A percentile compares a stretch with the other conserved stretches of the same genome.
These are phyloP conservation scores for Cryphonectria japonica DNA, from an alignment of 2,329 filamentous ascomycete genomes.

Conservation along the genomic window DNA sequence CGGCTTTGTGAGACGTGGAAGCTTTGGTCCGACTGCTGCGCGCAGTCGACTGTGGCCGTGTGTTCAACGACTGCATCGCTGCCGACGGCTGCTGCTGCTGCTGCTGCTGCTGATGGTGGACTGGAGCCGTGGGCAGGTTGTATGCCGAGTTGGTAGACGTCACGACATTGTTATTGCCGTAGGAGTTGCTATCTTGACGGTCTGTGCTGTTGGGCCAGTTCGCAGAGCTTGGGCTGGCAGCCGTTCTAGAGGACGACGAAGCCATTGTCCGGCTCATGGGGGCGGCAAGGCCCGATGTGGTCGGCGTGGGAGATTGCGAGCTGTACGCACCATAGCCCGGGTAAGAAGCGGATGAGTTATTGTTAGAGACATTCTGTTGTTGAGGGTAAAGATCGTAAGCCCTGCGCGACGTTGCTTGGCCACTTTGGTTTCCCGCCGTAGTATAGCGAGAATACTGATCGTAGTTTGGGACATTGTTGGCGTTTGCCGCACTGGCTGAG, in stretches of 20 bases:
- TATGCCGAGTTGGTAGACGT: constrained; percentile 32
- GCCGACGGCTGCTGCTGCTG: constrained; percentile 23
- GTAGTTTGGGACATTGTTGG: constrained; percentile 31
- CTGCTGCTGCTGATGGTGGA: constrained; percentile 27
- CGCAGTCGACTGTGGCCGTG: constrained; percentile 35
- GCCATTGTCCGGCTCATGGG: constrained; percentile 34
- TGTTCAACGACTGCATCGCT: constrained; percentile 32
- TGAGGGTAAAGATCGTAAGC: constrained; percentile 41
- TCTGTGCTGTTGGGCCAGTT: constrained; percentile 36
- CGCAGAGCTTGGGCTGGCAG: constrained; percentile 32
- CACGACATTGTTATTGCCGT: constrained; percentile 36
- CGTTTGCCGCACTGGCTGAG: constrained; percentile 23
- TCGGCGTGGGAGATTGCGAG: constrained; percentile 25
- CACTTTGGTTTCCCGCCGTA: constrained; percentile 22
- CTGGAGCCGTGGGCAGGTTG: constrained; percentile 32
- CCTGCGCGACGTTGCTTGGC: constrained; percentile 33
- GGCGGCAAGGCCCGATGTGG: constrained; percentile 31
- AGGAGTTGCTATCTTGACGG: constrained; percentile 34
- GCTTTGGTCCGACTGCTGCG: constrained; percentile 32
- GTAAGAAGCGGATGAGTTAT: constrained; percentile 31
- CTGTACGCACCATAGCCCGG: constrained; percentile 35
- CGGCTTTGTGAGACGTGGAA: constrained; percentile 32
- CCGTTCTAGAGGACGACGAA: constrained; percentile 36
- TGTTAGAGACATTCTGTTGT: constrained; percentile 32
- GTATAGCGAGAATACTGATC: constrained; percentile 33